These are phyloP conservation scores for Trametes polyzona DNA, from an alignment of 1,284 basidiomycete species.

Conservation along the genomic window DNA sequence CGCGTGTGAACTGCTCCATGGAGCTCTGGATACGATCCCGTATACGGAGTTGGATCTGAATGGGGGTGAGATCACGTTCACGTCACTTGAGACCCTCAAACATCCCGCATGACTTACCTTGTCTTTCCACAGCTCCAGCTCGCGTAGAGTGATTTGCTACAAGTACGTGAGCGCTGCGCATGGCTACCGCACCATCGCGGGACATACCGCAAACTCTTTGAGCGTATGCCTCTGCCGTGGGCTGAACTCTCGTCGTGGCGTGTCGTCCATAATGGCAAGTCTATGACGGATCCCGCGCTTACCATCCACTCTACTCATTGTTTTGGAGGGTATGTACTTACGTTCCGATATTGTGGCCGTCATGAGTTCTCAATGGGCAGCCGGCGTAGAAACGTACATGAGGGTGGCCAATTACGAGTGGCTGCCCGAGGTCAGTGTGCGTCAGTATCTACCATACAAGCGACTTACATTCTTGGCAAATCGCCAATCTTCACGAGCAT, in stretches of 20 bases:
- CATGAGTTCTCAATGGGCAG: constrained; percentile 85
- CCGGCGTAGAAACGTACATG: constrained; percentile 90
- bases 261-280: constrained; percentile 85
- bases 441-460: constrained; percentile 6
- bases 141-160: constrained; percentile 88
- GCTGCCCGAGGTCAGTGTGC: constrained; percentile 48
- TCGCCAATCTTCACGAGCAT: constrained; percentile 85
- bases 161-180: neutral
- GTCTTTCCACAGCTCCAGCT: constrained; percentile 94
- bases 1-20: constrained; percentile 95
- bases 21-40: constrained; percentile 92
- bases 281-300: constrained; percentile 45
- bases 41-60: constrained; percentile 85
- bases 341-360: constrained; percentile 90
- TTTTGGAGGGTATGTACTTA: constrained; percentile 39
- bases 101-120: constrained; percentile 53
- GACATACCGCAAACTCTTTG: constrained; percentile 84
- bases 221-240: constrained; percentile 90
- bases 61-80: neutral
- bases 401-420: constrained; percentile 71
- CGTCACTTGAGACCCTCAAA: neutral
- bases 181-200: too few species aligned
- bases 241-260: constrained; percentile 83
- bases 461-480: constrained; percentile 75
- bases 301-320: too few species aligned